Evolutionary conservation across 2,329 filamentous ascomycete species (phyloP), one percentile per base, ranked within the genome.

Genomic region (Talaromyces amestolkiae): DNA sequence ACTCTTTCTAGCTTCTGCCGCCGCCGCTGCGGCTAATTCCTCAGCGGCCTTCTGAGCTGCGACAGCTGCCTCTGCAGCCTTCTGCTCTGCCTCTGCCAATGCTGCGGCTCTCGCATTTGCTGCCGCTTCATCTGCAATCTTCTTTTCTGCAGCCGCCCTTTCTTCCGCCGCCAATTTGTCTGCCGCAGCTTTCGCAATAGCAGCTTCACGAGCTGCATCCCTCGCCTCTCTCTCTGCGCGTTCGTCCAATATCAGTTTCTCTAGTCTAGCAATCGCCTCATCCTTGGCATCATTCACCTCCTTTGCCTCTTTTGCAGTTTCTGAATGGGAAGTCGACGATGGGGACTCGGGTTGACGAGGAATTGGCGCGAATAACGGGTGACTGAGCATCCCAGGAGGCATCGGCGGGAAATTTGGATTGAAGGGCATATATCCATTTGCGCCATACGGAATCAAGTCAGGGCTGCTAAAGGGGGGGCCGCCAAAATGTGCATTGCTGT

Each of bases 261-360:
- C 83, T 67, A 89, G 84, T 65, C 89, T 83, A n/a, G 81, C 80
- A 68, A 89, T 87, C 64, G 89, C 82, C 66, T 84, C 82, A 54
- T 81, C 80, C 66, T 82, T 81, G 6, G 77, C 15, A 53, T 53
- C 49, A 15, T 53, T 53, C 15, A n/a, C 49, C 10, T 53, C 49
- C 27, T 53, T 53, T 33, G 27, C 49, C 33, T 53, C 82, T 65
- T 82, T 81, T 5, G 77, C 85, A 1, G 84, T 82, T 62, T 89
- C 85, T 35, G 73, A 66, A 45, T 71, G 68, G 15, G 65, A 73
- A 56, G 70, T 67, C 64, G 75, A 71, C n/a, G 70, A 70, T 51
- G 78, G 75, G 24, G 66, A 58, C 27, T 47, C 54, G 10, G 66
- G 47, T 24, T 59, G 65, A 17, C 56, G 66, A 60, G 77, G 74